phyloP scores from a whole-genome alignment of 257 asterid species.

The Solanum gandarillasii region DNA sequence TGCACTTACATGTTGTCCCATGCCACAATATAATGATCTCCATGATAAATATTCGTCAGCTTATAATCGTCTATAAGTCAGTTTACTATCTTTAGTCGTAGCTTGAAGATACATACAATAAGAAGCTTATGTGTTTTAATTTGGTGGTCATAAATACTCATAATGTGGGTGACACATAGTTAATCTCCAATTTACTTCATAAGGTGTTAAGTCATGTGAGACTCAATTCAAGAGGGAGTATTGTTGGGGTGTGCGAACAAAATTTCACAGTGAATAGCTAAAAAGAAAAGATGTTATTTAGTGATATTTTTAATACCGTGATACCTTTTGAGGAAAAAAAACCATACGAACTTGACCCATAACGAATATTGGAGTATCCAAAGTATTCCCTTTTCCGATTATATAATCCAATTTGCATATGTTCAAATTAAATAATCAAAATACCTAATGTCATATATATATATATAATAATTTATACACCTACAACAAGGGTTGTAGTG shows the following conservation, averaged over 20 bases:
- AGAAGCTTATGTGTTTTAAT: background rate
- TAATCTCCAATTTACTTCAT: background rate
- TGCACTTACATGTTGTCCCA: background rate
- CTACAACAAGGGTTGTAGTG: no score
- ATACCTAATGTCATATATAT: background rate
- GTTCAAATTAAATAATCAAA: background rate
- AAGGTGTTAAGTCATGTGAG: background rate
- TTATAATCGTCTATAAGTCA: background rate
- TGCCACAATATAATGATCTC: background rate
- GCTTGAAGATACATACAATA: background rate
- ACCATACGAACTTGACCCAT: background rate
- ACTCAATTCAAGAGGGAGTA: background rate
- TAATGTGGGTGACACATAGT: background rate
- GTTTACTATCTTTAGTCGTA: background rate
- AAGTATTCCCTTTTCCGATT: background rate
- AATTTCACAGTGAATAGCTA: background rate
- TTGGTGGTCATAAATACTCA: background rate
- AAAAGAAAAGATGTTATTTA: background rate
- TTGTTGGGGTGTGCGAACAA: background rate
- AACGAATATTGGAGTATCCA: background rate
- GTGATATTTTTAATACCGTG: background rate
- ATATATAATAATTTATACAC: background rate
- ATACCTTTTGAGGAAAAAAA: background rate
- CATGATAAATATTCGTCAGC: background rate
- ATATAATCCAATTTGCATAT: background rate